Evolutionary conservation across 352 stramenopile species (phyloP), one percentile per base, ranked within the genome.

Genomic region (Pythium brassicae): DNA sequence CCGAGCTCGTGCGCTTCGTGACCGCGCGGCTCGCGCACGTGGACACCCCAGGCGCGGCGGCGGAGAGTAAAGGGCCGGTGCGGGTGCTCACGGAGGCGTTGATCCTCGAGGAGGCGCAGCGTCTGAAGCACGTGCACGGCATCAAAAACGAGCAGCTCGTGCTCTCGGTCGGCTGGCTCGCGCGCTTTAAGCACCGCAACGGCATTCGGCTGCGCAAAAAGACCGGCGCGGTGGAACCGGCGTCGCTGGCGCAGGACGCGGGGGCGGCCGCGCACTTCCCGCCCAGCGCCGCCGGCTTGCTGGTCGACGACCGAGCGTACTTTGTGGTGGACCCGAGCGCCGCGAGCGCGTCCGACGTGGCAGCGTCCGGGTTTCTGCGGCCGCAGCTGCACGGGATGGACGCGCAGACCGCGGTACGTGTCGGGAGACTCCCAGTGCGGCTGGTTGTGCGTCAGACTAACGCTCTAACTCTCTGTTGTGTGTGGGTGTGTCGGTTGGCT

Each of bases 21-120:
- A 27, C 57, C 8, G 50, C 53, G 14, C 65, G 76, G 61, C 17
- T 62, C 22, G 49, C 49, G 29, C 48, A 53, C 27, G 15, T 52
- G 23, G 51, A 59, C 19, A 2, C 54, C 19, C 12, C 40, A 20
- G 25, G 17, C 44, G 22, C 9, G 32, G 22, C 20, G 6, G 15
- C 22, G 7, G 9, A 35, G 6, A 7, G 12, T 2, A 34, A 23
- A n/a, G n/a, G n/a, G n/a, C n/a, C n/a, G 14, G 17, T n/a, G 9
- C 42, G 42, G 3, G 55, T 68, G 4, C 60, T 88, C 52, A 86
- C 77, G 9, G 80, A 90, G 53, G 80, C 80, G 6, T 50, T 90
- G 50, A 90, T 90, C 42, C 55, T 90, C 17, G 77, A 88, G 69
- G 80, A 90, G 63, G 80, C 80, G 12, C 80, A 88, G 50, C 66